Percentiles rank a stretch among this genome's conserved stretches.
Evolutionary conservation across 306 rosid genomes (phyloP).

Genomic region (Citrullus colocynthis): DNA sequence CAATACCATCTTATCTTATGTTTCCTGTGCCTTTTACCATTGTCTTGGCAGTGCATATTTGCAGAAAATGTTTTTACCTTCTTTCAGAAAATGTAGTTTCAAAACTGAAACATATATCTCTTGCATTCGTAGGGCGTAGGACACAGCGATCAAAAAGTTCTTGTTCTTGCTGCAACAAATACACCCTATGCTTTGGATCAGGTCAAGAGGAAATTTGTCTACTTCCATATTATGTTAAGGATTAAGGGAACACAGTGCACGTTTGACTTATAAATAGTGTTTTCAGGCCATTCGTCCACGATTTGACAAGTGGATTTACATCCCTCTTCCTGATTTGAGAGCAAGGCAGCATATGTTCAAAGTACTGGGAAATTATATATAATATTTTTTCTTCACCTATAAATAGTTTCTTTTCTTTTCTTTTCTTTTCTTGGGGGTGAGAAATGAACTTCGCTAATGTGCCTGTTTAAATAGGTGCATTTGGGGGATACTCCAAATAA

Average conservation of each 20-base stretch:
- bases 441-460: neutral
- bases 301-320: constrained; percentile 90
- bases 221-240: constrained; percentile 2
- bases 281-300: constrained; percentile 92
- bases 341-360: constrained; percentile 96
- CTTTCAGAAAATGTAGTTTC: neutral
- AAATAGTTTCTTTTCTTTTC: neutral
- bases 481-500: constrained; percentile 92
- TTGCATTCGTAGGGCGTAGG: constrained; percentile 74
- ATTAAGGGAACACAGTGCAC: neutral
- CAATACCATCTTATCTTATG: neutral
- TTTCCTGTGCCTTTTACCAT: neutral
- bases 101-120: neutral
- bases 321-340: constrained; percentile 86
- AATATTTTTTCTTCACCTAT: neutral
- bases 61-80: neutral
- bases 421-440: neutral
- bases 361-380: constrained; percentile 27
- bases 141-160: constrained; percentile 85
- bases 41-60: neutral
- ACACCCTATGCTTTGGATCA: constrained; percentile 96
- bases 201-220: constrained; percentile 31
- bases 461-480: constrained; percentile 59
- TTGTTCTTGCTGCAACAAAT: constrained; percentile 97
- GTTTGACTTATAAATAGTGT: constrained; percentile 21